Percentiles rank a stretch among this genome's conserved stretches.
Conservation (phyloP, 2,329 filamentous ascomycete genomes). For the Coleophoma cylindrospora region DNA sequence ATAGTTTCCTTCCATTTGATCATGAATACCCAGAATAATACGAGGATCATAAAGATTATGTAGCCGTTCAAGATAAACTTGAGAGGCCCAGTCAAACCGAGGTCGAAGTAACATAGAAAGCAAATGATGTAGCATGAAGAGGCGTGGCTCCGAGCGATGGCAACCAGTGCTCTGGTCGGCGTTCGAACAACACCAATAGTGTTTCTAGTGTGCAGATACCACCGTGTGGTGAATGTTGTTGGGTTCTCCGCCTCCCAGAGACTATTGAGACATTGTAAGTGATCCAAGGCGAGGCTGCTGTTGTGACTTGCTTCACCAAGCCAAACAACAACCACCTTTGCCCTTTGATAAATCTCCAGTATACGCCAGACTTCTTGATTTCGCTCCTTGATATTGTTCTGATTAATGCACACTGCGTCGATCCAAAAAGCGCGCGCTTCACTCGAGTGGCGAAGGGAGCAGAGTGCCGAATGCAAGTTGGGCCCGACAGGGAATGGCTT, state of each 20-base stretch:
- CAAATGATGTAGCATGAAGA: neutral
- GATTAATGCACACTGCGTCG: constrained; percentile 17
- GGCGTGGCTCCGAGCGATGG: neutral
- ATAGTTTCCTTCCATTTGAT: neutral
- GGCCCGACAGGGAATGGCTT: neutral
- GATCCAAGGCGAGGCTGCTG: neutral
- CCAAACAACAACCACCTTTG: neutral
- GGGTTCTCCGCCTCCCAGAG: neutral
- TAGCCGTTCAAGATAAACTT: too few species aligned
- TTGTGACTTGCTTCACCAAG: neutral
- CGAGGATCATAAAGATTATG: too few species aligned
- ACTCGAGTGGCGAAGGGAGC: neutral
- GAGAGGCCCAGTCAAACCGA: too few species aligned
- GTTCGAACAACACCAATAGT: neutral
- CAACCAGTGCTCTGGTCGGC: neutral
- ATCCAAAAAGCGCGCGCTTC: constrained; percentile 9
- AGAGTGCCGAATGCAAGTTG: neutral
- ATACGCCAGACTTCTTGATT: neutral
- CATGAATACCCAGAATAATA: neutral
- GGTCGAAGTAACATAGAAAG: too few species aligned
- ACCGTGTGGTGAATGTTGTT: neutral
- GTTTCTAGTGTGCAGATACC: neutral
- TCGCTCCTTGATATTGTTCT: constrained; percentile 15
- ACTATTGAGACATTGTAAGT: neutral
- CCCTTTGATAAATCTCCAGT: neutral